Conservation (phyloP, 2,329 filamentous ascomycete genomes). For the Exophiala xenobiotica region DNA sequence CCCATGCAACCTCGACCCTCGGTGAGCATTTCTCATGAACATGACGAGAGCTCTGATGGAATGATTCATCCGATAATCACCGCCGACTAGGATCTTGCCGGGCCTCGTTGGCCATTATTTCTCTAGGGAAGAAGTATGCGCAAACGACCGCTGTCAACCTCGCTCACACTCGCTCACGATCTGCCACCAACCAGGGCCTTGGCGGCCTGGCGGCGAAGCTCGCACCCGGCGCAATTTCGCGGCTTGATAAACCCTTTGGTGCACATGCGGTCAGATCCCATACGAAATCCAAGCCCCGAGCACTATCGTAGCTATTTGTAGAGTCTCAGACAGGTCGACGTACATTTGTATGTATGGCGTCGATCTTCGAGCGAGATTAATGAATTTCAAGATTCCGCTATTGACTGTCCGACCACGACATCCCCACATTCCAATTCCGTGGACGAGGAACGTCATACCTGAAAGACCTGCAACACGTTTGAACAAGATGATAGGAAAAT, state of each 20-base stretch:
- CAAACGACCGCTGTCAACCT: not conserved
- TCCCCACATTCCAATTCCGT: slow-evolving; percentile 15
- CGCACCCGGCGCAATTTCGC: slow-evolving; percentile 18
- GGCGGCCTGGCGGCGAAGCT: slow-evolving; percentile 8
- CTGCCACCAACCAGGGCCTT: not conserved
- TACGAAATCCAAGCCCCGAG: slow-evolving; percentile 2
- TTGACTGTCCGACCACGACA: slow-evolving; percentile 10
- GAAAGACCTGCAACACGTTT: no score
- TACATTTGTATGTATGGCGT: not conserved
- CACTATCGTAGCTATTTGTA: slow-evolving; percentile 14
- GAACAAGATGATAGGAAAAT: no score
- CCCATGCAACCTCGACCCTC: slow-evolving; percentile 6
- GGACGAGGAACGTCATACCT: not conserved
- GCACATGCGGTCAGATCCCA: slow-evolving; percentile 13
- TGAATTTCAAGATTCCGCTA: slow-evolving; percentile 5
- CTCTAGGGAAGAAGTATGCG: not conserved
- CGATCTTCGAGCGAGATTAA: slow-evolving; percentile 11
- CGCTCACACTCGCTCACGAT: not conserved
- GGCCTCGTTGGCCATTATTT: not conserved
- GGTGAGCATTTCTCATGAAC: not conserved
- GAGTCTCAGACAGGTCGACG: slow-evolving; percentile 3
- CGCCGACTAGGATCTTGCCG: not conserved
- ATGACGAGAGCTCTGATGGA: not conserved
- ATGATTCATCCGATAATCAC: not conserved
- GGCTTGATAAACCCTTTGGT: slow-evolving; percentile 10